phyloP scores from a whole-genome alignment of 148 eudicot species.

The Vaccinium macrocarpon region DNA sequence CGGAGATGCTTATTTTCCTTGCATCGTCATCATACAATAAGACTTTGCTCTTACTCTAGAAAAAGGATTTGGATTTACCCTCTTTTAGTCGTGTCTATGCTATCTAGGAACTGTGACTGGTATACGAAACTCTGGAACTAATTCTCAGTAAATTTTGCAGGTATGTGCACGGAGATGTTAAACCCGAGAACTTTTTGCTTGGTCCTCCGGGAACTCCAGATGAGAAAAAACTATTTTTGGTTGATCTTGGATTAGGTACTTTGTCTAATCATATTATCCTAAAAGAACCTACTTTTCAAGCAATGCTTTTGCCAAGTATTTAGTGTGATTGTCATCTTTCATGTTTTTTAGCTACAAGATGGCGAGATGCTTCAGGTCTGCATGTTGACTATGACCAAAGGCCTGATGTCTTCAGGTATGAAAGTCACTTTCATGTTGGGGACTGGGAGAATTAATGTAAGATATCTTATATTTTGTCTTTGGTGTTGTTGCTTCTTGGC shows the following conservation, averaged over 20 bases:
- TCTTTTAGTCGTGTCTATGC: neutral
- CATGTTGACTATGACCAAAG: conserved; percentile 83
- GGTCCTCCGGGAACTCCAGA: conserved; percentile 69
- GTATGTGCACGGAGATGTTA: conserved; percentile 84
- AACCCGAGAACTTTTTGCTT: conserved; percentile 86
- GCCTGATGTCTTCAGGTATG: conserved; percentile 81
- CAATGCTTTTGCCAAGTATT: conserved; percentile 2
- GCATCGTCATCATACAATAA: neutral
- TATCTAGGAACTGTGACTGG: neutral
- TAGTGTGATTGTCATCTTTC: conserved; percentile 2
- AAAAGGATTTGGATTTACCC: neutral
- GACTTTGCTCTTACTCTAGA: neutral
- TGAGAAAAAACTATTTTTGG: conserved; percentile 74
- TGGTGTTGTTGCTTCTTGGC: neutral
- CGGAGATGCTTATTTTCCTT: neutral
- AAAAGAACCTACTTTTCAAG: neutral
- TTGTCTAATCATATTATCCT: neutral
- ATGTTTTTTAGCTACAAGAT: conserved; percentile 49
- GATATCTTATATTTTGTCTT: neutral
- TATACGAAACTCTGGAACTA: neutral
- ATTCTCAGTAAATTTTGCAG: conserved; percentile 28
- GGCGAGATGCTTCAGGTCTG: conserved; percentile 51
- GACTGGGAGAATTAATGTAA: neutral
- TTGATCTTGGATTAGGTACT: conserved; percentile 86
- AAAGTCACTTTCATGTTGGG: neutral